phyloP scores from a whole-genome alignment of 2,329 filamentous ascomycete species.

The Harringtonia lauricola region DNA sequence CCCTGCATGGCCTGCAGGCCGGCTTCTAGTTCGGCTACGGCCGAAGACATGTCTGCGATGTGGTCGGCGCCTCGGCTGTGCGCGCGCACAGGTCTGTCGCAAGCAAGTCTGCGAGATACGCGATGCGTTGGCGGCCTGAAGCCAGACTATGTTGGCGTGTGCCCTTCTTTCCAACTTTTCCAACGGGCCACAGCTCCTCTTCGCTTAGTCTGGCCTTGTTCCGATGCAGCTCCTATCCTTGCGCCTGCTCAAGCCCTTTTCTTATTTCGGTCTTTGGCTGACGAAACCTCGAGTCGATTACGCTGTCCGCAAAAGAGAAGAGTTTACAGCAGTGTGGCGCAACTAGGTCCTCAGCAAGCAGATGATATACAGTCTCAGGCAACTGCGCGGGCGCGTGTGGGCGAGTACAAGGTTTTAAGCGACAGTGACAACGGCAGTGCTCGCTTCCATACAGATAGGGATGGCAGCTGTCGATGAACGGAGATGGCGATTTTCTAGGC shows the following conservation, averaged over 20 bases:
- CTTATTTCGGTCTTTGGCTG: slow-evolving; percentile 1
- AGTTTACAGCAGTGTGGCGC: slow-evolving; percentile 15
- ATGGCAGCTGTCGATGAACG: no score
- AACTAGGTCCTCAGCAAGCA: not conserved
- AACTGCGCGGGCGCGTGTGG: not conserved
- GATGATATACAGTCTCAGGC: no score
- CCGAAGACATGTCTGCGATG: slow-evolving; percentile 54
- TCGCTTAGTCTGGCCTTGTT: no score
- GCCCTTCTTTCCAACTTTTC: no score
- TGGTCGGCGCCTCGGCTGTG: not conserved
- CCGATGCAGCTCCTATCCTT: not conserved
- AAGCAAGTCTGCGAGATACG: not conserved
- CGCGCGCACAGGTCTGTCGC: not conserved
- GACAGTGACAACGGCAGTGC: no score
- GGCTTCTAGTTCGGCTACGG: slow-evolving; percentile 82
- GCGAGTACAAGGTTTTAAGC: not conserved
- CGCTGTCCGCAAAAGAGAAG: slow-evolving; percentile 2
- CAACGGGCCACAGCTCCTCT: slow-evolving; percentile 18
- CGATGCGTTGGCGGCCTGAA: not conserved
- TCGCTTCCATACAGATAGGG: no score
- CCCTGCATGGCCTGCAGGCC: slow-evolving; percentile 85
- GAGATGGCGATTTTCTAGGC: not conserved
- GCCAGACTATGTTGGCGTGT: not conserved
- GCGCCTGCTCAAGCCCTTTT: slow-evolving; percentile 7
- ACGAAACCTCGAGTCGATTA: slow-evolving; percentile 3